phyloP scores from a whole-genome alignment of 768 basidiomycete species.

The Rhizopogon roseolus region DNA sequence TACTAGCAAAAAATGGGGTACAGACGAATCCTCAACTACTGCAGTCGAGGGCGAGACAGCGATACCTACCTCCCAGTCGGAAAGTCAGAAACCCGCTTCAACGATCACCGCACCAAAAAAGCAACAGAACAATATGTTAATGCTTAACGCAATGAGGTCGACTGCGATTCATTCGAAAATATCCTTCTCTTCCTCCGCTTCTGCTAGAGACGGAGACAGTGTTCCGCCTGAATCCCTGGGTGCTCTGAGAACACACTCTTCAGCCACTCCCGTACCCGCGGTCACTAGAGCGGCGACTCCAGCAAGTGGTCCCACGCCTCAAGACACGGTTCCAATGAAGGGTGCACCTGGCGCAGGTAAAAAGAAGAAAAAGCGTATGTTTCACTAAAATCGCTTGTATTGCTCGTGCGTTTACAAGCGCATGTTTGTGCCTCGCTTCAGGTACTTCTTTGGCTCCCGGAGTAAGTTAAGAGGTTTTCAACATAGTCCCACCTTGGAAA shows the following conservation, averaged over 20 bases:
- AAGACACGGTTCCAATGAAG: slow-evolving; percentile 41
- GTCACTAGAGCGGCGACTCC: slow-evolving; percentile 24
- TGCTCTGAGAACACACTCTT: slow-evolving; percentile 21
- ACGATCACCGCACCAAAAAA: slow-evolving; percentile 38
- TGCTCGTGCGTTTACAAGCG: neutral
- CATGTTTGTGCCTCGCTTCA: slow-evolving; percentile 6
- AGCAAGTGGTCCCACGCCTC: slow-evolving; percentile 32
- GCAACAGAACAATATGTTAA: slow-evolving; percentile 62
- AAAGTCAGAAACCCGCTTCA: slow-evolving; percentile 18
- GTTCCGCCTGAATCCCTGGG: slow-evolving; percentile 21
- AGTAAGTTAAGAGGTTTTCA: slow-evolving; percentile 2
- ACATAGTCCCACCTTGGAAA: neutral
- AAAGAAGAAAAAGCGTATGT: slow-evolving; percentile 76
- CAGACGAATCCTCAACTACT: slow-evolving; percentile 19
- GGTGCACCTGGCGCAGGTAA: slow-evolving; percentile 49
- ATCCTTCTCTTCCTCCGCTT: slow-evolving; percentile 39
- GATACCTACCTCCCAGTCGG: slow-evolving; percentile 8
- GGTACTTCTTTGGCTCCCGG: slow-evolving; percentile 21
- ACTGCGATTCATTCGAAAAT: slow-evolving; percentile 67
- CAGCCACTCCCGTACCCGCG: slow-evolving; percentile 33
- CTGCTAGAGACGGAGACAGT: slow-evolving; percentile 23
- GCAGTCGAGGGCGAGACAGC: slow-evolving; percentile 16
- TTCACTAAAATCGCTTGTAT: neutral
- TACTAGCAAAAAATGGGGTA: slow-evolving; percentile 35
- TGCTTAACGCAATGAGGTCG: slow-evolving; percentile 76